These are phyloP conservation scores for Lepidopterella palustris DNA, from an alignment of 495 filamentous ascomycete genomes.

Conservation along the genomic window DNA sequence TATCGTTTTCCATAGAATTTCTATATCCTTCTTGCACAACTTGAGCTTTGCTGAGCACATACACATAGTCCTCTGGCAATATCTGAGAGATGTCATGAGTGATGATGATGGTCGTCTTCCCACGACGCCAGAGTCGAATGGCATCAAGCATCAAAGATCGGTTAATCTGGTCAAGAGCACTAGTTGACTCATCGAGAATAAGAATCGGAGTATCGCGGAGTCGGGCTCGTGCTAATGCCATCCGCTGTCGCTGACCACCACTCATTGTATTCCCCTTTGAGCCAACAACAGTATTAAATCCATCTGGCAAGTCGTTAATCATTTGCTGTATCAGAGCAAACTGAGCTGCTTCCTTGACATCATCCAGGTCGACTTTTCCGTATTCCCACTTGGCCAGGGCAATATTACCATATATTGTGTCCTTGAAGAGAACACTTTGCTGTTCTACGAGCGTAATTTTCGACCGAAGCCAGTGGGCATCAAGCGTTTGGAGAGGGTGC, in stretches of 20 bases:
- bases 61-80: constrained; percentile 64
- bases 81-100: constrained; percentile 89
- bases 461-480: constrained; percentile 65
- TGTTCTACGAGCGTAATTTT: constrained; percentile 84
- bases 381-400: constrained; percentile 59
- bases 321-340: constrained; percentile 68
- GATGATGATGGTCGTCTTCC: constrained; percentile 42
- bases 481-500: constrained; percentile 51
- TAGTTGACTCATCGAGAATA: constrained; percentile 43
- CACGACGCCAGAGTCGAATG: constrained; percentile 37
- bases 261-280: constrained; percentile 64
- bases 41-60: constrained; percentile 65
- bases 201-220: constrained; percentile 41
- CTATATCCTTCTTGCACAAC: constrained; percentile 65
- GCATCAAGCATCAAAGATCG: constrained; percentile 36
- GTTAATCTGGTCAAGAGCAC: constrained; percentile 40
- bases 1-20: constrained; percentile 40
- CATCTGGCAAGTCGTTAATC: constrained; percentile 63
- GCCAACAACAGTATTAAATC: constrained; percentile 68
- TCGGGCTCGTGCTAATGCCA: constrained; percentile 39
- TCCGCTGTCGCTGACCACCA: constrained; percentile 62
- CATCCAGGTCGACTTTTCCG: constrained; percentile 42
- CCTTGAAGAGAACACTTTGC: constrained; percentile 74
- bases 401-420: constrained; percentile 73
- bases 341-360: constrained; percentile 53